phyloP scores from a whole-genome alignment of 208 protist species.

The Wallacemonas rigidus region DNA sequence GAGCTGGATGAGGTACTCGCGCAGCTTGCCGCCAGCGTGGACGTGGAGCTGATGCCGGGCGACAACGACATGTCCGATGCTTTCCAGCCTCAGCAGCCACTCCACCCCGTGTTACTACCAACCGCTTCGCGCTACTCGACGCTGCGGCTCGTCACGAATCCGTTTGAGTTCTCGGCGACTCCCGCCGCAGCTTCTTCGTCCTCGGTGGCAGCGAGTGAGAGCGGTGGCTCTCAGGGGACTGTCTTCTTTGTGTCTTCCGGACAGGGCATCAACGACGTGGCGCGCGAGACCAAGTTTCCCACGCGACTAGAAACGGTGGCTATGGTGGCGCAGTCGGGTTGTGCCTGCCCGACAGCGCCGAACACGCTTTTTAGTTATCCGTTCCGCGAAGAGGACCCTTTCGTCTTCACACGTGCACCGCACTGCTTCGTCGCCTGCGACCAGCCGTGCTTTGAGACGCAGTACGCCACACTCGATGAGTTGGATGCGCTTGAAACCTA shows the following conservation, averaged over 20 bases:
- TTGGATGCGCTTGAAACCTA: constrained; percentile 16
- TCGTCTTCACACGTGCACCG: constrained; percentile 72
- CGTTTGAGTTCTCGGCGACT: constrained; percentile 61
- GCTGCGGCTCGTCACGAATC: constrained; percentile 83
- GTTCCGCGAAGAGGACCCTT: constrained; percentile 84
- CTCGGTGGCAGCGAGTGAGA: no score
- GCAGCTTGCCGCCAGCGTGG: constrained; percentile 60
- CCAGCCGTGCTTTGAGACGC: constrained; percentile 74
- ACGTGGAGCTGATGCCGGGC: constrained; percentile 92
- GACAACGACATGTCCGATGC: constrained; percentile 88
- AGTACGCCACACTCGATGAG: constrained; percentile 49
- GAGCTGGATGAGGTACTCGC: constrained; percentile 73
- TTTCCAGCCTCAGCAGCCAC: constrained; percentile 92
- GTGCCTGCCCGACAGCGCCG: constrained; percentile 88
- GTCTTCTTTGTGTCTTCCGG: constrained; percentile 83
- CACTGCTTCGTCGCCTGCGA: constrained; percentile 91
- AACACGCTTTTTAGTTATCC: constrained; percentile 94
- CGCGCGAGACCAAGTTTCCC: constrained; percentile 59
- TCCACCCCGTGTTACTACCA: constrained; percentile 87
- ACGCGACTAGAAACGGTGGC: constrained; percentile 74
- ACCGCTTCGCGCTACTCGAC: constrained; percentile 66
- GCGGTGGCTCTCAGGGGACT: constrained; percentile 15
- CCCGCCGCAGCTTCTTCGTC: neutral
- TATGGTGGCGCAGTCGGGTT: constrained; percentile 69
- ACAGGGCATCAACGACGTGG: constrained; percentile 87